These are phyloP conservation scores for Ambispora gerdemannii DNA, from an alignment of 192 early-diverging fungal genomes.

Conservation along the genomic window DNA sequence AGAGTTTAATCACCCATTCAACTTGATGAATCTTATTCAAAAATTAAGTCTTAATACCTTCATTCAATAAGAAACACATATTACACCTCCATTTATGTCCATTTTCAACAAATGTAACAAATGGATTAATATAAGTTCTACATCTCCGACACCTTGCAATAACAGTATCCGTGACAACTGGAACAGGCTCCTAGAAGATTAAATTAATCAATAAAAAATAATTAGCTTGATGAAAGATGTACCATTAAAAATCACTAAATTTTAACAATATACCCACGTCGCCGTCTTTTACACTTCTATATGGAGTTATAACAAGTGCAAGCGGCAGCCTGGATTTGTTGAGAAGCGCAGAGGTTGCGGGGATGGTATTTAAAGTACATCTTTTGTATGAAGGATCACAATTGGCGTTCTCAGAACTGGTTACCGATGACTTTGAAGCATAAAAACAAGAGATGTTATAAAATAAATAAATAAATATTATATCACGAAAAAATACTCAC, in stretches of 20 bases:
- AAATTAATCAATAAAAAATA: slow-evolving; percentile 9
- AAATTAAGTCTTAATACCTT: slow-evolving; percentile 52
- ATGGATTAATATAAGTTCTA: slow-evolving; percentile 96
- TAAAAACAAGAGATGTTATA: neutral
- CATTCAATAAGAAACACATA: slow-evolving; percentile 88
- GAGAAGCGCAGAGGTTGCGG: slow-evolving; percentile 75
- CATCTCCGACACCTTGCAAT: slow-evolving; percentile 95
- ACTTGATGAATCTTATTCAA: neutral
- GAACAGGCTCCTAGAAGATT: slow-evolving; percentile 64
- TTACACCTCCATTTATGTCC: slow-evolving; percentile 97
- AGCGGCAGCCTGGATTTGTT: slow-evolving; percentile 89
- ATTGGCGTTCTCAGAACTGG: slow-evolving; percentile 56
- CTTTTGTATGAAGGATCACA: slow-evolving; percentile 80
- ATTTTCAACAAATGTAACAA: slow-evolving; percentile 91
- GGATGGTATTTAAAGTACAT: slow-evolving; percentile 86
- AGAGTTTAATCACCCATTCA: neutral
- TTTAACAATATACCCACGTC: slow-evolving; percentile 52
- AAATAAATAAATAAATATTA: neutral
- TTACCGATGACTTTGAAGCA: slow-evolving; percentile 43
- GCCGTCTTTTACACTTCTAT: slow-evolving; percentile 64
- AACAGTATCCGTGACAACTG: slow-evolving; percentile 80
- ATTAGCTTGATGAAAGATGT: neutral
- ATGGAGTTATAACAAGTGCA: slow-evolving; percentile 88
- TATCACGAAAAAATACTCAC: slow-evolving; percentile 33
- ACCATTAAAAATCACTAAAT: neutral